These are phyloP conservation scores for Mortierella sp. DNA, from an alignment of 371 early-diverging fungal species.

Conservation along the genomic window DNA sequence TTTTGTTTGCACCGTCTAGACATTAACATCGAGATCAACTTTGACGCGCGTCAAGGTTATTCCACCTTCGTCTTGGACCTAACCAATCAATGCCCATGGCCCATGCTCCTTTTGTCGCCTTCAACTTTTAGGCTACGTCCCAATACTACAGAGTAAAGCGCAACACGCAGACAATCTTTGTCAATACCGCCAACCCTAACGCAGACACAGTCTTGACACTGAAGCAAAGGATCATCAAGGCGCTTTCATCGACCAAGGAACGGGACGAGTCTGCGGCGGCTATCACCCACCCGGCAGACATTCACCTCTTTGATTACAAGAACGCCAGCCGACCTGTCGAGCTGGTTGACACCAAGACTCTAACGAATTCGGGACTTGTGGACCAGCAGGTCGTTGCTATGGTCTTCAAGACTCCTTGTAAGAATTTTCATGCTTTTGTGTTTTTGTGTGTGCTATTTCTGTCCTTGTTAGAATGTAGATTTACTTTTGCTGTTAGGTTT, in stretches of 20 bases:
- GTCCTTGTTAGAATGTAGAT: not conserved
- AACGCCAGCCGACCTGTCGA: constrained; percentile 18
- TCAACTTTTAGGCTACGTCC: constrained; percentile 8
- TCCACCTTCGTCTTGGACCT: not conserved
- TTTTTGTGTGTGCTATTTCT: not conserved
- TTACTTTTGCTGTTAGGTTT: not conserved
- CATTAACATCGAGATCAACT: not conserved
- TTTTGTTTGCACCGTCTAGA: not conserved
- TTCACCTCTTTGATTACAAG: constrained; percentile 29
- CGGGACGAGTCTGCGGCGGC: constrained; percentile 13
- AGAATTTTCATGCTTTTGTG: not conserved
- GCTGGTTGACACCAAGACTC: constrained; percentile 33
- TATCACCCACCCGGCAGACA: constrained; percentile 20
- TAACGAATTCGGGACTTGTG: constrained; percentile 36
- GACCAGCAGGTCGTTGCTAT: constrained; percentile 52
- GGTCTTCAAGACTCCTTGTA: constrained; percentile 41
- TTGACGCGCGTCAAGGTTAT: not conserved
- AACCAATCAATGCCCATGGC: not conserved
- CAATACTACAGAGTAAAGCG: constrained; percentile 56
- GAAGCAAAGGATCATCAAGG: constrained; percentile 49
- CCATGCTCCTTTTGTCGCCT: not conserved
- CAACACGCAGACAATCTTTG: constrained; percentile 49
- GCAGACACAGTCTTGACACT: constrained; percentile 36
- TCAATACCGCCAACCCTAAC: constrained; percentile 36
- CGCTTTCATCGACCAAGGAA: constrained; percentile 23